phyloP scores from a whole-genome alignment of 495 filamentous ascomycete species.

The Penicillium bovifimosum region DNA sequence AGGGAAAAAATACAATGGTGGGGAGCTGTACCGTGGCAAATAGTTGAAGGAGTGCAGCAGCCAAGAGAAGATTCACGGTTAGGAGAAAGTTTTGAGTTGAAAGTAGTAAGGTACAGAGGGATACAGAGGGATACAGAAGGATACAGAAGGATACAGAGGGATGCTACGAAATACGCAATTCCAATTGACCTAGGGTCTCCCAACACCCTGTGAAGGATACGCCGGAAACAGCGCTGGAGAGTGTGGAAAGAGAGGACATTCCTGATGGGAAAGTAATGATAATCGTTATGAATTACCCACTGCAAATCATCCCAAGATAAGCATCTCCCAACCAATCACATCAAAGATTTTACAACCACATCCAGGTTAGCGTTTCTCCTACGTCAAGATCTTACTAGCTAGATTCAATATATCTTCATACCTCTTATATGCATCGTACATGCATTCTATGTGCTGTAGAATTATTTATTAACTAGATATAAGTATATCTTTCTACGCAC shows the following conservation, averaged over 20 bases:
- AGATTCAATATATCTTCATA: too few relatives aligned
- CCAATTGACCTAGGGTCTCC: too few relatives aligned
- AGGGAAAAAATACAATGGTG: slow-evolving; percentile 28
- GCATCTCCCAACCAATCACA: slow-evolving; percentile 31
- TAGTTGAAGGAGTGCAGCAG: slow-evolving; percentile 11
- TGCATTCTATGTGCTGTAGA: too few relatives aligned
- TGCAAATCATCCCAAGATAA: slow-evolving; percentile 34
- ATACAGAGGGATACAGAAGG: too few relatives aligned
- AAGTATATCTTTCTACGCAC: too few relatives aligned
- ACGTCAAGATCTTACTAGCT: slow-evolving; percentile 39
- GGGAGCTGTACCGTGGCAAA: slow-evolving; percentile 30
- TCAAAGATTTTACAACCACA: slow-evolving; percentile 26
- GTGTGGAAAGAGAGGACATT: too few relatives aligned
- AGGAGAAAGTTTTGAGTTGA: neutral
- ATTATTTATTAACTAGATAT: too few relatives aligned
- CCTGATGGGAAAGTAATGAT: slow-evolving; percentile 17
- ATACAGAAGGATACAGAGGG: too few relatives aligned
- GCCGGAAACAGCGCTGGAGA: neutral
- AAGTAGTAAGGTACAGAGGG: neutral
- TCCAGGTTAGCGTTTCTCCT: slow-evolving; percentile 32
- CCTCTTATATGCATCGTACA: too few relatives aligned
- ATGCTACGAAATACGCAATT: too few relatives aligned
- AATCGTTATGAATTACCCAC: slow-evolving; percentile 28
- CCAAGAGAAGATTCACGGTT: neutral
- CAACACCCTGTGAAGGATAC: neutral